phyloP scores from a whole-genome alignment of 306 rosid genomes.

The Trifolium pratense region DNA sequence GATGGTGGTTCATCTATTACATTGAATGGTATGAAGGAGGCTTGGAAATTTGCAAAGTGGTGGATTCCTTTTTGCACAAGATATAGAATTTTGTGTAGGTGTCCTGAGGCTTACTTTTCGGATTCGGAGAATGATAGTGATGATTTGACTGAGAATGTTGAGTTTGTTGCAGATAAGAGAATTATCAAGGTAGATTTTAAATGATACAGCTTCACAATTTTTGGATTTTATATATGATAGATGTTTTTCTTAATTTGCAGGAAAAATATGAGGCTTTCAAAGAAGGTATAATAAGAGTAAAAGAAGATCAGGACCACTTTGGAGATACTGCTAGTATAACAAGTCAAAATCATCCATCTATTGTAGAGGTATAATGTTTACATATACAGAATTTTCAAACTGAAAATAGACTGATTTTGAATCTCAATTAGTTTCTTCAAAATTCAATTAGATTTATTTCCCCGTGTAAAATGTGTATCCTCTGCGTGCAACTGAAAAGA shows the following conservation, averaged over 20 bases:
- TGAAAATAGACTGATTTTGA: not conserved
- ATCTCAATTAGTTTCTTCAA: too few relatives aligned
- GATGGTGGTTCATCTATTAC: constrained; percentile 68
- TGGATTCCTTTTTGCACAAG: constrained; percentile 75
- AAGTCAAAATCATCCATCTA: constrained; percentile 51
- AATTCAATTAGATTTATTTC: not conserved
- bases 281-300: constrained; percentile 42
- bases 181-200: constrained; percentile 45
- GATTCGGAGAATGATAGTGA: constrained; percentile 27
- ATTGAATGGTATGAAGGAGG: constrained; percentile 53
- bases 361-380: constrained; percentile 53
- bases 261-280: constrained; percentile 54
- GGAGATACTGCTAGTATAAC: constrained; percentile 30
- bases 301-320: not conserved
- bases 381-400: not conserved
- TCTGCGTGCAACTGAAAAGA: too few relatives aligned
- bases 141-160: constrained; percentile 37
- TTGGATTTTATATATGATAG: not conserved
- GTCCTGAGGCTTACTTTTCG: constrained; percentile 71
- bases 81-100: constrained; percentile 50
- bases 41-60: constrained; percentile 58
- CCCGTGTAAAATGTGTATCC: too few relatives aligned
- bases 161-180: constrained; percentile 45
- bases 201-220: not conserved
- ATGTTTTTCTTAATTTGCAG: constrained; percentile 44